Evolutionary conservation across 805 yeast genomes (phyloP).

Genomic region (Maudiozyma turicensis): DNA sequence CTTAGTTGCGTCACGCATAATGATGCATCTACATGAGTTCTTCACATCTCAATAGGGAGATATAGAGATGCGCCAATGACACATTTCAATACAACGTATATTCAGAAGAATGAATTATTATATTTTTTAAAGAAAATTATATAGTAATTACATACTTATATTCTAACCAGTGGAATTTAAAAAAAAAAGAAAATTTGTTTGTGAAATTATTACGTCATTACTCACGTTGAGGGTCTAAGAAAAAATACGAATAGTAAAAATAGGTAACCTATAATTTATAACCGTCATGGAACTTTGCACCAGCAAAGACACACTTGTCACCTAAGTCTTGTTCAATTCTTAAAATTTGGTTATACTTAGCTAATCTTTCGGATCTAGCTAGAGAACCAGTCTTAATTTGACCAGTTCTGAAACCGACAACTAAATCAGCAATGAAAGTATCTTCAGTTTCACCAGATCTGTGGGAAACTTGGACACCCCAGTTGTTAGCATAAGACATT

Average conservation of each 20-base stretch:
- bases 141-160: too few species aligned
- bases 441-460: slow-evolving; percentile 94
- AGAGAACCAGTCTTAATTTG: slow-evolving; percentile 99
- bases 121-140: too few species aligned
- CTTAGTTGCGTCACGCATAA: too few species aligned
- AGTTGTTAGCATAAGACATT: slow-evolving; percentile 85
- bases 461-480: slow-evolving; percentile 40
- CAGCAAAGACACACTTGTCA: slow-evolving; percentile 92
- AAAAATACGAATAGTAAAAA: background rate
- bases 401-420: slow-evolving; percentile 96
- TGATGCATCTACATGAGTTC: too few species aligned
- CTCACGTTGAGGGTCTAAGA: background rate
- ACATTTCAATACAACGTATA: too few species aligned
- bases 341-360: slow-evolving; percentile 94
- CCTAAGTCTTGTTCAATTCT: slow-evolving; percentile 98
- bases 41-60: too few species aligned
- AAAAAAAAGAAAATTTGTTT: too few species aligned
- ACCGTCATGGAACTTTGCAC: slow-evolving; percentile 68
- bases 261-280: slow-evolving; percentile 26
- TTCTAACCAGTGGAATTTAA: too few species aligned
- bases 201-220: too few species aligned
- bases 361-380: slow-evolving; percentile 98
- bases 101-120: too few species aligned
- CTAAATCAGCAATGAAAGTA: slow-evolving; percentile 92
- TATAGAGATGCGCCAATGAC: too few species aligned